A percentile compares a stretch with the other conserved stretches of the same genome.
phyloP scores from a whole-genome alignment of 2,329 filamentous ascomycete genomes.

The Fusarium nelsonii region DNA sequence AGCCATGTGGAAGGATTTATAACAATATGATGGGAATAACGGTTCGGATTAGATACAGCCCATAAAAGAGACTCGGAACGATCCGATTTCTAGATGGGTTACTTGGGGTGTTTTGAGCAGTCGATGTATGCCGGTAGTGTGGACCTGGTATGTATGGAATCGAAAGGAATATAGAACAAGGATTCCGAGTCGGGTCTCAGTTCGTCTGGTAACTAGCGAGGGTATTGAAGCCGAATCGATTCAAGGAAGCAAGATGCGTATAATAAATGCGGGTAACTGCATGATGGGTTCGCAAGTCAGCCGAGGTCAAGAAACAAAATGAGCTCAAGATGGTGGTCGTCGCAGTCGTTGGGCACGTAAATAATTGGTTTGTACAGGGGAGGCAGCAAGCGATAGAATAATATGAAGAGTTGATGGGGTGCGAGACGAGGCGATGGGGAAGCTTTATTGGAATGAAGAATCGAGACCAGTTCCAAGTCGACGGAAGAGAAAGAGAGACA shows the following conservation, averaged over 20 bases:
- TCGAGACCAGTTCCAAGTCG: constrained; percentile 21
- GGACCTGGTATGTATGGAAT: constrained; percentile 17
- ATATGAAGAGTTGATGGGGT: constrained; percentile 23
- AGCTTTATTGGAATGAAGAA: constrained; percentile 37
- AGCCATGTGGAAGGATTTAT: constrained; percentile 64
- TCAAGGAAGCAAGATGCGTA: constrained; percentile 44
- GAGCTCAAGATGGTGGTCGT: constrained; percentile 31
- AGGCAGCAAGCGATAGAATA: constrained; percentile 12
- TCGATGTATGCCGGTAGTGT: constrained; percentile 35
- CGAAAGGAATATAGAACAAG: constrained; percentile 33
- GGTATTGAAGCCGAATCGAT: constrained; percentile 43
- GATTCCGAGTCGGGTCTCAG: constrained; percentile 37
- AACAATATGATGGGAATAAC: constrained; percentile 22
- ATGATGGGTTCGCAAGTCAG: constrained; percentile 45
- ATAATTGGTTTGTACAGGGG: constrained; percentile 5
- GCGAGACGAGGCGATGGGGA: constrained; percentile 17
- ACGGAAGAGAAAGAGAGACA: constrained; percentile 11
- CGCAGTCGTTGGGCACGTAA: constrained; percentile 29
- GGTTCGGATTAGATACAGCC: constrained; percentile 44
- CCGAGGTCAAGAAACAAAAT: constrained; percentile 26
- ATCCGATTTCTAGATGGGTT: constrained; percentile 20
- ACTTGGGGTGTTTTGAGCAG: constrained; percentile 24
- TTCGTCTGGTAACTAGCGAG: constrained; percentile 35
- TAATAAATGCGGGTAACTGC: constrained; percentile 47
- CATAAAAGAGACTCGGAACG: constrained; percentile 41